These are phyloP conservation scores for Fusarium sp. DNA, from an alignment of 2,329 filamentous ascomycete species.

Conservation along the genomic window DNA sequence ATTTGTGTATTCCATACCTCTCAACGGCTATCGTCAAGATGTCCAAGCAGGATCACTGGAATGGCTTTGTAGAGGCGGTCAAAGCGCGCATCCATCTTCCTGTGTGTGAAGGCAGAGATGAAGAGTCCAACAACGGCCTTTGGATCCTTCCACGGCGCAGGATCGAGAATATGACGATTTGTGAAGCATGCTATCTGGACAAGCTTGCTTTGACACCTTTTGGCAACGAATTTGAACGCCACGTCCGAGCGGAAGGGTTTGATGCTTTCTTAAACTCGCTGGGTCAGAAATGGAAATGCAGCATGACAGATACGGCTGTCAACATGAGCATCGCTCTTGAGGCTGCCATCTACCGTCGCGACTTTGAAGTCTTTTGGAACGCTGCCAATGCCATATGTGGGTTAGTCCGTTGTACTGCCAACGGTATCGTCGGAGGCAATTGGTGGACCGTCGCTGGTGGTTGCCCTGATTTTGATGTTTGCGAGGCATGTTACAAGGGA, in stretches of 20 bases:
- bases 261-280: conserved; percentile 42
- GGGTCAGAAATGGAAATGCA: conserved; percentile 42
- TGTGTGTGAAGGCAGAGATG: conserved; percentile 46
- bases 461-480: conserved; percentile 45
- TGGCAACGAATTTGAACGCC: conserved; percentile 44
- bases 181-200: conserved; percentile 53
- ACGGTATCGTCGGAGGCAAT: conserved; percentile 48
- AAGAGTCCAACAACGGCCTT: conserved; percentile 35
- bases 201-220: conserved; percentile 49
- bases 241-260: conserved; percentile 33
- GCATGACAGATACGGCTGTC: conserved; percentile 38
- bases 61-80: conserved; percentile 43
- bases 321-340: conserved; percentile 45
- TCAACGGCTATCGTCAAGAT: conserved; percentile 32
- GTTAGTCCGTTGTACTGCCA: conserved; percentile 44
- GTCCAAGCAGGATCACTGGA: conserved; percentile 47
- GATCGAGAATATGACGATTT: conserved; percentile 47
- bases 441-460: conserved; percentile 51
- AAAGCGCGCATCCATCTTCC: conserved; percentile 43
- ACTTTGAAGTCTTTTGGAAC: conserved; percentile 47
- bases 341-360: conserved; percentile 39
- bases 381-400: conserved; percentile 41
- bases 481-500: conserved; percentile 51
- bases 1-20: conserved; percentile 47
- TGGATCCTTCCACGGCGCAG: conserved; percentile 46